These are phyloP conservation scores for Arthonia radiata DNA, from an alignment of 495 filamentous ascomycete species.

Conservation along the genomic window DNA sequence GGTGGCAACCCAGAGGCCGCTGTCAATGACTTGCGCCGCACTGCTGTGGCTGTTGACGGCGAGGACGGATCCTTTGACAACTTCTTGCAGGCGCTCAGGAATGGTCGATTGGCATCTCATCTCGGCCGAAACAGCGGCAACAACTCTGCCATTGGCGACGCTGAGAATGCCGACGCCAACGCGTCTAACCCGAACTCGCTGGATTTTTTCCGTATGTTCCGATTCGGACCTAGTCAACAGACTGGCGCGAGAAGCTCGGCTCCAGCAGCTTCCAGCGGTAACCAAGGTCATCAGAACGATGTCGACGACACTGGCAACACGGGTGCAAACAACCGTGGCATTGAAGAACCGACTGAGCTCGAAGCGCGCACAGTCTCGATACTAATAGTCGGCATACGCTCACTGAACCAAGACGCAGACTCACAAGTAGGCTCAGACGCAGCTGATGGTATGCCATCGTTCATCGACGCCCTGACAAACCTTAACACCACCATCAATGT, in stretches of 20 bases:
- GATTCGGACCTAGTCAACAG: slow-evolving; percentile 21
- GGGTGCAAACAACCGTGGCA: too few relatives aligned
- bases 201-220: slow-evolving; percentile 35
- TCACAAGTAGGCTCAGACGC: slow-evolving; percentile 16
- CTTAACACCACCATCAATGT: slow-evolving; percentile 15
- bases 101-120: slow-evolving; percentile 22
- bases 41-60: slow-evolving; percentile 28
- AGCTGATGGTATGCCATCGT: slow-evolving; percentile 28
- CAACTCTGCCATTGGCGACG: slow-evolving; percentile 11
- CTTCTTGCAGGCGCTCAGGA: slow-evolving; percentile 30
- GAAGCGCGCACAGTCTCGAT: slow-evolving; percentile 38
- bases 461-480: slow-evolving; percentile 32
- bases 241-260: slow-evolving; percentile 2
- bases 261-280: slow-evolving; percentile 6
- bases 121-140: slow-evolving; percentile 13
- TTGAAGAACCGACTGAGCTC: slow-evolving; percentile 26
- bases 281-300: slow-evolving; percentile 10
- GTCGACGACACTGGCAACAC: slow-evolving; percentile 19
- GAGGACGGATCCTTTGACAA: slow-evolving; percentile 30
- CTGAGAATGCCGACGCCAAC: slow-evolving; percentile 8
- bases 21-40: slow-evolving; percentile 13
- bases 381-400: slow-evolving; percentile 49
- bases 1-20: slow-evolving; percentile 16
- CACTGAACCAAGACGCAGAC: slow-evolving; percentile 15
- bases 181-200: slow-evolving; percentile 21